Percentiles rank a stretch among this genome's conserved stretches.
These are phyloP conservation scores for Scutellaria barbata DNA, from an alignment of 257 asterid genomes.

Conservation along the genomic window DNA sequence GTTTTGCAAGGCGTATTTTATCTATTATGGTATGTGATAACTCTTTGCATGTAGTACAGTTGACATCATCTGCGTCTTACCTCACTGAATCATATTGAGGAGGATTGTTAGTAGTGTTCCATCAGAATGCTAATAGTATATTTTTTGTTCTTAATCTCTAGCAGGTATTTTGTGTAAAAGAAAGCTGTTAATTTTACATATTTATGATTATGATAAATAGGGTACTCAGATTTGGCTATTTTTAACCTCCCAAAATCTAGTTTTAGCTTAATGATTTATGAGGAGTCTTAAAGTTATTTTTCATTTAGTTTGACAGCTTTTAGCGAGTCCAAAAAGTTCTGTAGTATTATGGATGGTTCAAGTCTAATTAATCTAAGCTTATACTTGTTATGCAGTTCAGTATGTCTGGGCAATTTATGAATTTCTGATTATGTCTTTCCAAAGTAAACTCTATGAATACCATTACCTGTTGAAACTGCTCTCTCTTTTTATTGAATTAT, in stretches of 20 bases:
- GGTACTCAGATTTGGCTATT: slow-evolving; percentile 7
- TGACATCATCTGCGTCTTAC: slow-evolving; percentile 31
- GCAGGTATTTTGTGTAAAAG: neutral
- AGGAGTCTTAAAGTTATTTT: slow-evolving; percentile 14
- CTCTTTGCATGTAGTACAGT: slow-evolving; percentile 16
- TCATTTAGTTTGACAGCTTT: neutral
- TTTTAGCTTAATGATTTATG: slow-evolving; percentile 5
- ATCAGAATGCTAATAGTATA: neutral
- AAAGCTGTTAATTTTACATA: neutral
- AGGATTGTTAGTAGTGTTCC: slow-evolving; percentile 25
- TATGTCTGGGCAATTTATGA: neutral
- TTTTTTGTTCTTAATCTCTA: neutral
- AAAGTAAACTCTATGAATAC: neutral
- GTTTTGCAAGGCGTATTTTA: slow-evolving; percentile 83
- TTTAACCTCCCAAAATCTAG: slow-evolving; percentile 26
- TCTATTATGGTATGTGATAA: slow-evolving; percentile 79
- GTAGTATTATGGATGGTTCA: neutral
- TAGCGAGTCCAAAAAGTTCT: neutral
- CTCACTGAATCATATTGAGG: slow-evolving; percentile 16
- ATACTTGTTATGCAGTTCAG: neutral
- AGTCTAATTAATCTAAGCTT: slow-evolving; percentile 6
- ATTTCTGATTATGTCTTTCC: slow-evolving; percentile 8
- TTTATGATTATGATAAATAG: slow-evolving; percentile 8
- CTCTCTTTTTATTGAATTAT: slow-evolving; percentile 2
- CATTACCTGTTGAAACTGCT: neutral